phyloP scores from a whole-genome alignment of 768 basidiomycete genomes.

The Pleurotus djamor region DNA sequence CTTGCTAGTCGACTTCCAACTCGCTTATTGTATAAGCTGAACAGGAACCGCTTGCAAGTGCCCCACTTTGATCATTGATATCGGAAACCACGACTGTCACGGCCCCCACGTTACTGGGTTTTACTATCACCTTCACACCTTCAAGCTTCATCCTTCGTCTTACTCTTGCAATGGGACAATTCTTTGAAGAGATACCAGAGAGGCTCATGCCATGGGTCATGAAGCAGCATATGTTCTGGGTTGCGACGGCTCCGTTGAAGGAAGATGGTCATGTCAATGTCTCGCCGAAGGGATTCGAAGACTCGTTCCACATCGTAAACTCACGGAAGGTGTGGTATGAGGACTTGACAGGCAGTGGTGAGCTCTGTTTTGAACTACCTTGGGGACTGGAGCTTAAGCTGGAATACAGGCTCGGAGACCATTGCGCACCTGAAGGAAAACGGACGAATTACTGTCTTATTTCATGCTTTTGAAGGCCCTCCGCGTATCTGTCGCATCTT shows the following conservation, averaged over 20 bases:
- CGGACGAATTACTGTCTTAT: conserved; percentile 58
- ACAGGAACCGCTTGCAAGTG: too few species aligned
- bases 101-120: too few species aligned
- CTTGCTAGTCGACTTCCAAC: too few species aligned
- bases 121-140: too few species aligned
- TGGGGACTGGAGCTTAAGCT: background rate
- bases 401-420: conserved; percentile 48
- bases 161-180: conserved; percentile 46
- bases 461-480: conserved; percentile 58
- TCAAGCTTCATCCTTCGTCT: too few species aligned
- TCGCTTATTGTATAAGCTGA: too few species aligned
- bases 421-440: conserved; percentile 63
- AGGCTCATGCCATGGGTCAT: conserved; percentile 54
- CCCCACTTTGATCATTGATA: too few species aligned
- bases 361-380: conserved; percentile 12
- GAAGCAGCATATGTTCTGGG: conserved; percentile 70
- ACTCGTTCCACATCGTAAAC: conserved; percentile 58
- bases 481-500: conserved; percentile 60
- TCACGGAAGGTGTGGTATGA: conserved; percentile 68
- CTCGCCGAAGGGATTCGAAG: conserved; percentile 62
- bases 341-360: conserved; percentile 72
- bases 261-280: conserved; percentile 62
- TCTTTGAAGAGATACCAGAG: conserved; percentile 53
- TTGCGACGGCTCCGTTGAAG: conserved; percentile 61
- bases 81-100: too few species aligned